These are phyloP conservation scores for Nothomitra cinnamomea DNA, from an alignment of 2,329 filamentous ascomycete species.

Conservation along the genomic window DNA sequence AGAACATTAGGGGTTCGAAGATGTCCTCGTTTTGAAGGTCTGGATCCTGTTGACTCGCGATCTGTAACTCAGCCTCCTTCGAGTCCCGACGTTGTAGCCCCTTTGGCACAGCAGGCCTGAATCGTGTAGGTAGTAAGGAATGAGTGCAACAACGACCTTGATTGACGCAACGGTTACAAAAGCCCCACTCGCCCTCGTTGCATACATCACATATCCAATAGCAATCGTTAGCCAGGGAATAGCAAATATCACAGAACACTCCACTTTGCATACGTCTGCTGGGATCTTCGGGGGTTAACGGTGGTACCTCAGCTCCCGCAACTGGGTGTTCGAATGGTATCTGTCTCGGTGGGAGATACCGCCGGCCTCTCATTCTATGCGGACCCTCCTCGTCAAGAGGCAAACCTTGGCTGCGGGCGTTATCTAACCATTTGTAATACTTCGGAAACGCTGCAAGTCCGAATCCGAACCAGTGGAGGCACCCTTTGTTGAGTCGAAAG, in stretches of 20 bases:
- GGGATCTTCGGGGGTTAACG: slow-evolving; percentile 49
- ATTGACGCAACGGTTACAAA: slow-evolving; percentile 76
- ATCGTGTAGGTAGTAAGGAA: slow-evolving; percentile 45
- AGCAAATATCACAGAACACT: slow-evolving; percentile 68
- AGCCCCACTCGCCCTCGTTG: slow-evolving; percentile 90
- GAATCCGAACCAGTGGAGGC: slow-evolving; percentile 78
- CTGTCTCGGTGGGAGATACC: slow-evolving; percentile 20
- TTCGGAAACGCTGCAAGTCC: slow-evolving; percentile 51
- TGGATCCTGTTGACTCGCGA: not conserved
- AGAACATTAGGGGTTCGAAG: slow-evolving; percentile 47
- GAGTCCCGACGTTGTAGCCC: slow-evolving; percentile 9
- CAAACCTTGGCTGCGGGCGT: slow-evolving; percentile 22
- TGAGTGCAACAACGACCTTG: slow-evolving; percentile 69
- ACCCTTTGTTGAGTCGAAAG: slow-evolving; percentile 62
- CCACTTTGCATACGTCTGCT: slow-evolving; percentile 53
- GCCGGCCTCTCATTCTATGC: slow-evolving; percentile 33
- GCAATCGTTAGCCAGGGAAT: slow-evolving; percentile 57
- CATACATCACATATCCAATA: slow-evolving; percentile 82
- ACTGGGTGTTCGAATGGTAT: slow-evolving; percentile 7
- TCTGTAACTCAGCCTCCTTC: slow-evolving; percentile 13
- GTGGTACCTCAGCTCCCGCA: not conserved
- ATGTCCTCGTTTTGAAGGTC: not conserved
- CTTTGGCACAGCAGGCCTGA: not conserved
- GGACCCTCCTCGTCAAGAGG: slow-evolving; percentile 27
- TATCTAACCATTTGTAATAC: slow-evolving; percentile 31